Conservation (phyloP, 2,329 filamentous ascomycete species). For the Alternaria arborescens region DNA sequence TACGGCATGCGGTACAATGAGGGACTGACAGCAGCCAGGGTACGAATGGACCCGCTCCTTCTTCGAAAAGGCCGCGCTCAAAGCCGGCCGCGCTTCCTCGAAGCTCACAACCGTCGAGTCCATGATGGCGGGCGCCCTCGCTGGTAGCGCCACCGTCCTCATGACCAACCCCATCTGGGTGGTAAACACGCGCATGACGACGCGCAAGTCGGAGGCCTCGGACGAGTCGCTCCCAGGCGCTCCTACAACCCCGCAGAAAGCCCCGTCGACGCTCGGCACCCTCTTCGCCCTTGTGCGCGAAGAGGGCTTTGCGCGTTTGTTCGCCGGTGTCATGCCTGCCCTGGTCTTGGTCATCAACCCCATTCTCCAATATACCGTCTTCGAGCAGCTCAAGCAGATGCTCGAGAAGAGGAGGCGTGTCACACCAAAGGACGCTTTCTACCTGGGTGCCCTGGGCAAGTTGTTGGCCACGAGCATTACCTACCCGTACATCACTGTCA, state of each 20-base stretch:
- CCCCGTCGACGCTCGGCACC: slow-evolving; percentile 80
- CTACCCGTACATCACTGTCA: slow-evolving; percentile 98
- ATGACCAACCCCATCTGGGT: slow-evolving; percentile 99
- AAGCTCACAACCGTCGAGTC: slow-evolving; percentile 91
- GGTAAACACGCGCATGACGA: slow-evolving; percentile 97
- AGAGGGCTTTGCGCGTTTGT: slow-evolving; percentile 85
- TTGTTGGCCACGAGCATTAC: slow-evolving; percentile 92
- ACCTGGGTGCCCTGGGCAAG: slow-evolving; percentile 92
- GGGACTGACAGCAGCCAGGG: slow-evolving; percentile 57
- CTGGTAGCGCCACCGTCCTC: slow-evolving; percentile 91
- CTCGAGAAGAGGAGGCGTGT: slow-evolving; percentile 80
- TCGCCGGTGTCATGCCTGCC: slow-evolving; percentile 90
- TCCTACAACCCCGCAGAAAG: slow-evolving; percentile 62
- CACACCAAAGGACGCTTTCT: slow-evolving; percentile 86
- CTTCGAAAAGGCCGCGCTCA: slow-evolving; percentile 80
- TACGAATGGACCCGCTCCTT: slow-evolving; percentile 95
- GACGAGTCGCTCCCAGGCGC: slow-evolving; percentile 52
- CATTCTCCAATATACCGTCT: slow-evolving; percentile 97
- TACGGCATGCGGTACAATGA: neutral
- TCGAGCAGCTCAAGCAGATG: slow-evolving; percentile 95
- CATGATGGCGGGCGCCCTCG: slow-evolving; percentile 94
- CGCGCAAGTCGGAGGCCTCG: slow-evolving; percentile 71
- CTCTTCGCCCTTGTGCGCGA: slow-evolving; percentile 80
- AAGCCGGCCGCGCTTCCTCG: slow-evolving; percentile 75
- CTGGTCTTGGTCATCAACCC: slow-evolving; percentile 96